A percentile compares a stretch with the other conserved stretches of the same genome.
Conservation (phyloP, 2,329 filamentous ascomycete genomes). For the Phoma herbarum region DNA sequence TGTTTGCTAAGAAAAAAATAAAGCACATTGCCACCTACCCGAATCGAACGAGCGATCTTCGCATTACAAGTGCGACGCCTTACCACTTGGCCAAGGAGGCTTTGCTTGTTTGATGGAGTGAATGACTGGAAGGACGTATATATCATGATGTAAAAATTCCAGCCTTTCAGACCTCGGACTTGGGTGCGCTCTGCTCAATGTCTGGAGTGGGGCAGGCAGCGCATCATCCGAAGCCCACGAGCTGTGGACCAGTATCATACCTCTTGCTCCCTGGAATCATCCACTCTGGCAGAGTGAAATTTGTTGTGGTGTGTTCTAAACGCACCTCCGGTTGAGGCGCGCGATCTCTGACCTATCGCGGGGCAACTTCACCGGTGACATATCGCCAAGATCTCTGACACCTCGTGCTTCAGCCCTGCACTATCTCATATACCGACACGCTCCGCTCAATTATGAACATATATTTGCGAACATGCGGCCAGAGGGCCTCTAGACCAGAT, state of each 20-base stretch:
- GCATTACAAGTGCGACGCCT: conserved; percentile 29
- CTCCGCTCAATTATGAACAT: conserved; percentile 3
- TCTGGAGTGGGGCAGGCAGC: too few species aligned
- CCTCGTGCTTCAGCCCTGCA: conserved; percentile 23
- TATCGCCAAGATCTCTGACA: conserved; percentile 35
- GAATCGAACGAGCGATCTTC: conserved; percentile 29
- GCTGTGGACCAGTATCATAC: background rate
- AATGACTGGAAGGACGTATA: too few species aligned
- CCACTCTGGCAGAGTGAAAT: background rate
- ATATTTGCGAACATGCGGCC: too few species aligned
- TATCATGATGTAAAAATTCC: too few species aligned
- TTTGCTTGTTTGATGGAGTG: background rate
- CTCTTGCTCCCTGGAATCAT: background rate
- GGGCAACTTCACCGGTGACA: conserved; percentile 1
- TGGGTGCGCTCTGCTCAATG: too few species aligned
- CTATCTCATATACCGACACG: conserved; percentile 1
- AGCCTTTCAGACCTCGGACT: too few species aligned
- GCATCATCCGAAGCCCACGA: too few species aligned
- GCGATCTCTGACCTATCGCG: background rate
- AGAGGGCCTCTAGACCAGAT: background rate
- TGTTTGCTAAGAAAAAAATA: background rate
- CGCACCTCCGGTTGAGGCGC: background rate
- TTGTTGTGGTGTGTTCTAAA: background rate
- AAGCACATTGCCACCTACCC: conserved; percentile 20
- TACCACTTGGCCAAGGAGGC: conserved; percentile 29